Evolutionary conservation across 139 green algal species (phyloP), one percentile per base, ranked within the genome.

Genomic region (Picochlorum sp.): DNA sequence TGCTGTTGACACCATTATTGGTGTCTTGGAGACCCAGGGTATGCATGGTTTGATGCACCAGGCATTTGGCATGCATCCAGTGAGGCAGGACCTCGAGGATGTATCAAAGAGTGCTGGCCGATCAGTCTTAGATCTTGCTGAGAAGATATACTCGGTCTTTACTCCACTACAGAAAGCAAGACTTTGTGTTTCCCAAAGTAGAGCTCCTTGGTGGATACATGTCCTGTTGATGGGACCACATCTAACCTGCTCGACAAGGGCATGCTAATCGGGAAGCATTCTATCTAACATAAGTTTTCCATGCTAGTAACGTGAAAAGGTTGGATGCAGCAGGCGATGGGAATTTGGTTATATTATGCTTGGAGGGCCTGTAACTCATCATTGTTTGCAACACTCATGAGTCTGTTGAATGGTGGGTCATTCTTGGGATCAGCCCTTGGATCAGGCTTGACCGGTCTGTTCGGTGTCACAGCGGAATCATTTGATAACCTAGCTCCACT

Each of bases 331-430:
- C n/a, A n/a, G n/a, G n/a, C n/a, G n/a, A n/a, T n/a, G n/a, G n/a
- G n/a, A n/a, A n/a, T n/a, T n/a, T n/a, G n/a, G n/a, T n/a, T n/a
- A n/a, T n/a, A n/a, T n/a, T n/a, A n/a, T n/a, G n/a, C n/a, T n/a
- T n/a, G n/a, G n/a, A n/a, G n/a, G n/a, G n/a, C n/a, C n/a, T n/a
- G n/a, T n/a, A n/a, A n/a, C n/a, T n/a, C n/a, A n/a, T n/a, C 91
- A 1, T 82, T 99, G 7, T 99, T 98, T 79, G 93, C 93, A 8
- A 89, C 89, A 2, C 80, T 99, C 21, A 99, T 98, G 92, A 84
- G 61, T 6, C 73, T 98, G 2, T 74, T 89, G 28, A 98, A 98
- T 69, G 82, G 77, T 34, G 92, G 86, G 28, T 46, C 56, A 10
- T 89, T 89, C 41, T 28, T 74, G 0, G 85, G 84, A 4, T 75